Conservation (phyloP, 805 yeast species). For the Candida vartiovaarae region DNA sequence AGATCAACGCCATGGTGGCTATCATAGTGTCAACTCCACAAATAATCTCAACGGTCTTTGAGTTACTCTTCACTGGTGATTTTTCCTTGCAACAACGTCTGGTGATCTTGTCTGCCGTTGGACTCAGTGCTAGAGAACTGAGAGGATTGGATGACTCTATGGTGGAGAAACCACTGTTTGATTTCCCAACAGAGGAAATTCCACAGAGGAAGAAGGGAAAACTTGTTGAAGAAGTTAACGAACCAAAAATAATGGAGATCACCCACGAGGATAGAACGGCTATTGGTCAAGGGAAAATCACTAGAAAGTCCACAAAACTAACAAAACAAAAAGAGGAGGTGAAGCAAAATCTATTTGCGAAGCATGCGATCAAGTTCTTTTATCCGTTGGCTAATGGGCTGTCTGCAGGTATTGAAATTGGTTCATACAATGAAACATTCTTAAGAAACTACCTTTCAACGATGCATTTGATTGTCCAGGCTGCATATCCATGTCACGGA, state of each 20-base stretch:
- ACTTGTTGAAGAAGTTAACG: conserved; percentile 9
- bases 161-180: conserved; percentile 31
- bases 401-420: conserved; percentile 48
- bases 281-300: conserved; percentile 14
- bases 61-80: conserved; percentile 59
- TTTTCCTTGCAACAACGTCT: conserved; percentile 76
- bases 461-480: conserved; percentile 36
- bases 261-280: too few species aligned
- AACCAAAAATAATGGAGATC: conserved; percentile 14
- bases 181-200: conserved; percentile 28
- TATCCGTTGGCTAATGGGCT: conserved; percentile 49
- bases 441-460: conserved; percentile 45
- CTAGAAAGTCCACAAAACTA: conserved; percentile 31
- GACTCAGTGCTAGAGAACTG: conserved; percentile 68
- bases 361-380: conserved; percentile 37
- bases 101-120: conserved; percentile 56
- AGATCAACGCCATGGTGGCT: conserved; percentile 59
- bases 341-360: conserved; percentile 27
- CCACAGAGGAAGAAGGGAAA: conserved; percentile 13
- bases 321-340: conserved; percentile 8
- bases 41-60: conserved; percentile 31
- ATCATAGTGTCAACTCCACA: conserved; percentile 50
- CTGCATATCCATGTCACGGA: conserved; percentile 40
- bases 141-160: conserved; percentile 52
- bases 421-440: conserved; percentile 45